Conservation (phyloP, 352 stramenopile genomes). For the Aphanomyces stellatus region DNA sequence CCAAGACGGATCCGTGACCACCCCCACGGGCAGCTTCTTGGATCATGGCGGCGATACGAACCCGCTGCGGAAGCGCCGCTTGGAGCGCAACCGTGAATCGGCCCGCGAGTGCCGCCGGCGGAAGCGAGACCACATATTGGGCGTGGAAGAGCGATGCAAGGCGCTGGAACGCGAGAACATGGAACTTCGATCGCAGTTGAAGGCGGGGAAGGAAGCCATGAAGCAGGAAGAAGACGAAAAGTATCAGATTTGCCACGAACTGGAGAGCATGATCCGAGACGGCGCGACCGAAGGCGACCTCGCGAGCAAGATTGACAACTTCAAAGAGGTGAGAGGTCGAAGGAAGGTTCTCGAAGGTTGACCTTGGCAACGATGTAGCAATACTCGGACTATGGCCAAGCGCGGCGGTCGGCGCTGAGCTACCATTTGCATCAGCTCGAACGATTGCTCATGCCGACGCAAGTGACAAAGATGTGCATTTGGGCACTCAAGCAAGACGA, state of each 20-base stretch:
- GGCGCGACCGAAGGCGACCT: conserved; percentile 79
- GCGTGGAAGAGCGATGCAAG: conserved; percentile 67
- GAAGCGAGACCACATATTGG: conserved; percentile 81
- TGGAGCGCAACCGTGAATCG: conserved; percentile 89
- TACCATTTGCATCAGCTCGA: conserved; percentile 92
- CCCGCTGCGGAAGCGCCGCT: conserved; percentile 70
- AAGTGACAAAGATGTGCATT: conserved; percentile 92
- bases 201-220: conserved; percentile 80
- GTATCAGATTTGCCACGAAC: conserved; percentile 72
- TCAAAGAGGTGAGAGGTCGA: conserved; percentile 86
- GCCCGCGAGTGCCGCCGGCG: conserved; percentile 84
- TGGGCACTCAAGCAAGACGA: conserved; percentile 86
- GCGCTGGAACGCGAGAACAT: conserved; percentile 88
- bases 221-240: conserved; percentile 81
- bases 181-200: conserved; percentile 84
- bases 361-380: conserved; percentile 30
- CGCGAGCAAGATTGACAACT: conserved; percentile 93
- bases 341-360: conserved; percentile 17
- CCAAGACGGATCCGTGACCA: not conserved
- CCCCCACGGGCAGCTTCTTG: not conserved
- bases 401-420: conserved; percentile 73
- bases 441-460: conserved; percentile 88
- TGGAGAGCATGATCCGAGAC: conserved; percentile 75
- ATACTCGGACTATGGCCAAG: conserved; percentile 88
- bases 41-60: conserved; percentile 21